Conservation (phyloP, 176 grass and related monocot species). For the Echinochloa phyllopogon region DNA sequence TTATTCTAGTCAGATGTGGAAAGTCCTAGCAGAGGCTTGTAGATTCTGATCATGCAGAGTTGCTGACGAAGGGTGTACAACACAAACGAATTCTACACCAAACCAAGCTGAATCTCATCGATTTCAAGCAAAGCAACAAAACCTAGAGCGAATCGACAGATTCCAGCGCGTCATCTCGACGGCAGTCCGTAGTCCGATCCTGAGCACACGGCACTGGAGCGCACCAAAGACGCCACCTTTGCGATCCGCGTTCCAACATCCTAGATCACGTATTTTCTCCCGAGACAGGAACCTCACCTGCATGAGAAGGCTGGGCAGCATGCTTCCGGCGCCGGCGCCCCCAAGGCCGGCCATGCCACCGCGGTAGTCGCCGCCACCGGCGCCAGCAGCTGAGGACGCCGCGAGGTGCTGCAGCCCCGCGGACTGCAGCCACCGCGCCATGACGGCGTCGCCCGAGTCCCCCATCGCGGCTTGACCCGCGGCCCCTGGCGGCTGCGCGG, state of each 20-base stretch:
- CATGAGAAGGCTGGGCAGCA: conserved; percentile 86
- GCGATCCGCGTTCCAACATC: conserved; percentile 24
- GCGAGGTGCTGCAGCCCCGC: conserved; percentile 97
- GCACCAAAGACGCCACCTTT: conserved; percentile 9
- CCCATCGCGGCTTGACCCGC: conserved; percentile 50
- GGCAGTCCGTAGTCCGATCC: background rate
- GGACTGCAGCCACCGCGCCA: conserved; percentile 96
- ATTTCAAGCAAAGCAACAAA: background rate
- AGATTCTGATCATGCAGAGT: background rate
- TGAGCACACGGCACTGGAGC: background rate
- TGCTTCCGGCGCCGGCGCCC: conserved; percentile 42
- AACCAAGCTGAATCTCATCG: conserved; percentile 19
- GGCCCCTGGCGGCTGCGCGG: conserved; percentile 5
- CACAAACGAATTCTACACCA: background rate
- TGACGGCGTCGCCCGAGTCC: conserved; percentile 82
- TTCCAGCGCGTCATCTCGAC: background rate
- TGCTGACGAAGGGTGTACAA: background rate
- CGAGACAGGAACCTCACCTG: conserved; percentile 57
- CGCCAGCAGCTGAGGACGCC: conserved; percentile 33
- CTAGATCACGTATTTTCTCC: conserved; percentile 32
- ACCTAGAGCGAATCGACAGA: background rate
- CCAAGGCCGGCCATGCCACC: conserved; percentile 45
- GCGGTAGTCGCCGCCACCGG: conserved; percentile 33
- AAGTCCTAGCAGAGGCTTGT: background rate
- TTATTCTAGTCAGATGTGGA: background rate